Evolutionary conservation across 331 rosid species (phyloP).

Genomic region (Saraca asoca): DNA sequence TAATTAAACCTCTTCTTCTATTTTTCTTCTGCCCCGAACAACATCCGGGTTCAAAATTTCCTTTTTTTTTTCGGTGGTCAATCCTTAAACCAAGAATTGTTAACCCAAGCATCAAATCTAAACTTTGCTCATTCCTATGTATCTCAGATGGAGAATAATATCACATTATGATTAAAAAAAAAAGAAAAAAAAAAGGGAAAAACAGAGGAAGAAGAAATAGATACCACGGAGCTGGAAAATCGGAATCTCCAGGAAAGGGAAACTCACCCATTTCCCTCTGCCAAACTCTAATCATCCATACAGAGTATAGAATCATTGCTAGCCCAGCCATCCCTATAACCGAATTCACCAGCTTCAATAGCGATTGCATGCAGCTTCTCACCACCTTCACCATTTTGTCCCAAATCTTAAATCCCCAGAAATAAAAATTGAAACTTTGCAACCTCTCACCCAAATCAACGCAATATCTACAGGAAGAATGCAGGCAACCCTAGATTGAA

Average conservation of each 20-base stretch:
- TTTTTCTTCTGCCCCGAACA: background rate
- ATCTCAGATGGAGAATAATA: background rate
- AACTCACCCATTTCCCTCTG: constrained; percentile 54
- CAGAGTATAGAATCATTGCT: constrained; percentile 64
- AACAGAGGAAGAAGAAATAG: background rate
- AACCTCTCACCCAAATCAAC: background rate
- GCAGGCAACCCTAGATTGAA: constrained; percentile 35
- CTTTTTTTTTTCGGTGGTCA: background rate
- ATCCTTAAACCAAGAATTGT: constrained; percentile 4
- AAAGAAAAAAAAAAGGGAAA: background rate
- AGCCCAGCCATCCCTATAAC: constrained; percentile 73
- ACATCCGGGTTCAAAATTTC: background rate
- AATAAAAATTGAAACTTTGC: background rate
- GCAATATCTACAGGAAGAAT: background rate
- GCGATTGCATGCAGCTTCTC: constrained; percentile 73
- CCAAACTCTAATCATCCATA: constrained; percentile 83
- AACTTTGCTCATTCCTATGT: background rate
- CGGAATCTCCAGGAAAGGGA: constrained; percentile 54
- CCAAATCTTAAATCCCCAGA: constrained; percentile 18
- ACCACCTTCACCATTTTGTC: constrained; percentile 47
- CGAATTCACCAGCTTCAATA: constrained; percentile 77
- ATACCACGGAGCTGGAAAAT: constrained; percentile 67
- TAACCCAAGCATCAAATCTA: background rate
- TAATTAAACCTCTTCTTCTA: background rate
- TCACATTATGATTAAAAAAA: background rate